Percentiles rank a stretch among this genome's conserved stretches.
Conservation (phyloP, 352 stramenopile genomes). For the Phytophthora meadii region DNA sequence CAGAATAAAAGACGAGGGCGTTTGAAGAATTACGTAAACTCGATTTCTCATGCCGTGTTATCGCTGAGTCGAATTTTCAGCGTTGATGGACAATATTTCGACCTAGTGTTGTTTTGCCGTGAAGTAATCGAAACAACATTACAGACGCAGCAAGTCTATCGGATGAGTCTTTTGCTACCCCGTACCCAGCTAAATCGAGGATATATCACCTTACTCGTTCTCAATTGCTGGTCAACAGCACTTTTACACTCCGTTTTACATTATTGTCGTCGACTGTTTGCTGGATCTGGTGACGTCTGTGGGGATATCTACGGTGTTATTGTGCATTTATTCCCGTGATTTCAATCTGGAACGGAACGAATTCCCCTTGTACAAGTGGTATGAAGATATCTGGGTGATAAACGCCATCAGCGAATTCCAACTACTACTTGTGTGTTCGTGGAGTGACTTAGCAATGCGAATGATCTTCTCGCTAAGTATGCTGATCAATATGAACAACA, state of each 20-base stretch:
- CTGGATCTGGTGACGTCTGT: slow-evolving; percentile 29
- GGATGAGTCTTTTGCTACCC: slow-evolving; percentile 2
- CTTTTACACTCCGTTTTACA: slow-evolving; percentile 24
- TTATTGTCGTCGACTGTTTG: slow-evolving; percentile 21
- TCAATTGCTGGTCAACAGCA: slow-evolving; percentile 39
- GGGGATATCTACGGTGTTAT: slow-evolving; percentile 11
- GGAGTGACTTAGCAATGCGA: slow-evolving; percentile 3
- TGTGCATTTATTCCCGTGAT: slow-evolving; percentile 4
- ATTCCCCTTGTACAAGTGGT: slow-evolving; percentile 15
- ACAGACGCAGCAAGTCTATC: neutral
- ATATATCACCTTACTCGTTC: slow-evolving; percentile 25
- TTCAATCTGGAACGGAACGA: slow-evolving; percentile 8
- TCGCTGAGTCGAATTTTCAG: neutral
- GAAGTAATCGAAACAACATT: neutral
- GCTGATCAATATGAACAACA: slow-evolving; percentile 6
- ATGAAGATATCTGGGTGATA: slow-evolving; percentile 4
- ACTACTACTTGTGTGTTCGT: neutral
- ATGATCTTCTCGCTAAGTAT: slow-evolving; percentile 5
- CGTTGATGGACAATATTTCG: neutral
- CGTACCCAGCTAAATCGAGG: slow-evolving; percentile 29
- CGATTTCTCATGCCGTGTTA: neutral
- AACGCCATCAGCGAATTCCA: slow-evolving; percentile 4
- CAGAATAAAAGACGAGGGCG: neutral
- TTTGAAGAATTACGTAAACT: neutral
- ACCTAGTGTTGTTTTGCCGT: neutral